Evolutionary conservation across 345 rosid species (phyloP), one percentile per base, ranked within the genome.

Genomic region (Camelina laxa): DNA sequence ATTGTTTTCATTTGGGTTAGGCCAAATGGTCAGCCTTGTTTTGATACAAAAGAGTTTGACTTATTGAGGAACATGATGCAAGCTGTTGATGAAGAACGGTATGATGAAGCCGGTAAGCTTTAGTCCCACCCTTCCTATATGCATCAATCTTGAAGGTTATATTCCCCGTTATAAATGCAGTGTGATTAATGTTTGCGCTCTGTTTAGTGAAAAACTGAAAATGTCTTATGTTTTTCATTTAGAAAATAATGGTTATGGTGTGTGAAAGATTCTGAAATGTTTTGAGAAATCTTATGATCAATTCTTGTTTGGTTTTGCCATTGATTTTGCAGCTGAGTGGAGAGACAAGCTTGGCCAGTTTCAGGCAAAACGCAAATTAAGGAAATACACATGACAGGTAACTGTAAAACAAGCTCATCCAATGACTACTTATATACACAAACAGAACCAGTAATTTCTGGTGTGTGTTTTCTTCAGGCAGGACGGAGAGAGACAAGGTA

Each of bases 21-120:
- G 90, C 96, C 98, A n/a, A 87, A 79, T 55, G 95, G 93, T 45
- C 89, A 87, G 82, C 89, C 88, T 70, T 94, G 96, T 85, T 84
- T 87, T 33, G 98, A 94, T 67, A 88, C 97, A 21, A 88, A 83
- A 74, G 98, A 94, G 80, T 90, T 94, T 36, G 68, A 86, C 80
- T 86, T 91, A 53, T 79, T 94, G 65, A 82, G 86, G 73, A 87
- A 91, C 83, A 88, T 94, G 90, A 73, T 81, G 78, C 73, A 82
- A 61, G 98, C 96, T 60, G 90, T 88, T 19, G 75, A 80, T 72
- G 93, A 88, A 84, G 97, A 94, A 74, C 96, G 96, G 41, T 94
- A 90, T 72, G 81, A 83, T 50, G 97, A 94, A 82, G 98, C 96
- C 13, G 95, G 98, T 91, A 88, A 9, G 55, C 21, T 27, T 27